Percentiles rank a stretch among this genome's conserved stretches.
Evolutionary conservation across 2,329 filamentous ascomycete genomes (phyloP).

Genomic region (Aspergillus clavatus): DNA sequence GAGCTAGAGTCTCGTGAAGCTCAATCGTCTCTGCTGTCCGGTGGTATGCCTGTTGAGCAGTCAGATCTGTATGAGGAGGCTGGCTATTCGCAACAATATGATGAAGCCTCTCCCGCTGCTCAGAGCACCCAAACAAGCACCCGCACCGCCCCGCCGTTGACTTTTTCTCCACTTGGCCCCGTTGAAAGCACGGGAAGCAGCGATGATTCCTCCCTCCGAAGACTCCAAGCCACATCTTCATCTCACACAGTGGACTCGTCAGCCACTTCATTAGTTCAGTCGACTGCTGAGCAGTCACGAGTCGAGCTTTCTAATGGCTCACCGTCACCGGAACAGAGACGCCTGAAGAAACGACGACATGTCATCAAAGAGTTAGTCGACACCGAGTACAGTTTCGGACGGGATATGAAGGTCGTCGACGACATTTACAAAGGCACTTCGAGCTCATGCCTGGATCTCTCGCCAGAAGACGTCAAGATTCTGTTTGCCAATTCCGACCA

Average conservation of each 20-base stretch:
- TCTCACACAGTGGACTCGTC: conserved; percentile 33
- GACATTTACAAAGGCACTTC: conserved; percentile 97
- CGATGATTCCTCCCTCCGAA: conserved; percentile 35
- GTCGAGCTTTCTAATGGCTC: conserved; percentile 20
- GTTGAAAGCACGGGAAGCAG: conserved; percentile 31
- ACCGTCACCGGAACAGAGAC: conserved; percentile 41
- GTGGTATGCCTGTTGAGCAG: conserved; percentile 10
- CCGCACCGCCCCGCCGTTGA: conserved; percentile 8
- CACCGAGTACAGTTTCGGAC: conserved; percentile 84
- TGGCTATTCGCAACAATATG: conserved; percentile 2
- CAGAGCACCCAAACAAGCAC: conserved; percentile 13
- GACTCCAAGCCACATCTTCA: conserved; percentile 25
- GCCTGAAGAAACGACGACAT: conserved; percentile 74
- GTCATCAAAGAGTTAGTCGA: conserved; percentile 89
- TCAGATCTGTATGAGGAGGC: conserved; percentile 10
- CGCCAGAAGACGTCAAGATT: conserved; percentile 76
- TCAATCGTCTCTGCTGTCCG: conserved; percentile 35
- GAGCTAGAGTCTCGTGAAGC: conserved; percentile 19
- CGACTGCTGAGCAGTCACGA: conserved; percentile 23
- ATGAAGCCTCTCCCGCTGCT: background rate
- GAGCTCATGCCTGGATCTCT: conserved; percentile 72
- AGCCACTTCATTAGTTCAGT: conserved; percentile 33
- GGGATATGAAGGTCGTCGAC: conserved; percentile 95
- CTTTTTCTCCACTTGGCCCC: conserved; percentile 17
- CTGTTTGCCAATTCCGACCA: conserved; percentile 93